phyloP scores from a whole-genome alignment of 83 land plant genomes.

The Isoetes engelmannii region DNA sequence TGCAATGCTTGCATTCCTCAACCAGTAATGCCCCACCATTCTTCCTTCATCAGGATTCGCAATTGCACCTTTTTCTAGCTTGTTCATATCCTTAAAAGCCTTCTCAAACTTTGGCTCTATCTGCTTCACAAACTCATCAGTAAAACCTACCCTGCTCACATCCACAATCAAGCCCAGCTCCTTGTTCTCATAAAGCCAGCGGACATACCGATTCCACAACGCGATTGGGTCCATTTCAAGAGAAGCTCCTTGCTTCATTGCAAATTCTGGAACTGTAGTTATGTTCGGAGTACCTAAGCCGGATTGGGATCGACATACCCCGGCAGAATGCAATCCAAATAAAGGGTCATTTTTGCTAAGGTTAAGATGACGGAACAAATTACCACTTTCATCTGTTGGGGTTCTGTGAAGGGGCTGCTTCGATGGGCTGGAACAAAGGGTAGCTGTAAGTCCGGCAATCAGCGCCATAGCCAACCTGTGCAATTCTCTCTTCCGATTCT shows the following conservation, averaged over 20 bases:
- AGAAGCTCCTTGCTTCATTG: constrained; percentile 13
- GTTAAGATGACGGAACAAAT: too few species aligned
- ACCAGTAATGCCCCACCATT: constrained; percentile 99
- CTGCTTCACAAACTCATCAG: constrained; percentile 59
- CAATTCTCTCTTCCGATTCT: too few species aligned
- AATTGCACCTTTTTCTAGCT: constrained; percentile 84
- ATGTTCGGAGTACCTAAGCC: neutral
- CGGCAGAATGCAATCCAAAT: too few species aligned
- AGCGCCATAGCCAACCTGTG: too few species aligned
- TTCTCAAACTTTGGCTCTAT: constrained; percentile 69
- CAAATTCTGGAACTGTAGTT: neutral
- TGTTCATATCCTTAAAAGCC: constrained; percentile 71
- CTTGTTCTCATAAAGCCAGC: constrained; percentile 98
- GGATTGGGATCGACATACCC: too few species aligned
- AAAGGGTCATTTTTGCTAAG: too few species aligned
- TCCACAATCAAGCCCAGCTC: constrained; percentile 80
- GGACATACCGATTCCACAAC: constrained; percentile 76
- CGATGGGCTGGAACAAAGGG: too few species aligned
- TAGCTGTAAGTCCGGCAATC: too few species aligned
- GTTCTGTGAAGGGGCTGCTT: too few species aligned
- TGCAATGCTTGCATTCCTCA: constrained; percentile 57
- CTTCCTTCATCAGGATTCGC: constrained; percentile 88
- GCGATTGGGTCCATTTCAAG: constrained; percentile 60
- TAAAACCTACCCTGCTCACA: constrained; percentile 84
- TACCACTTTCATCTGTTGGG: too few species aligned